A percentile compares a stretch with the other conserved stretches of the same genome.
These are phyloP conservation scores for Combretum micranthum DNA, from an alignment of 345 rosid species.

Conservation along the genomic window DNA sequence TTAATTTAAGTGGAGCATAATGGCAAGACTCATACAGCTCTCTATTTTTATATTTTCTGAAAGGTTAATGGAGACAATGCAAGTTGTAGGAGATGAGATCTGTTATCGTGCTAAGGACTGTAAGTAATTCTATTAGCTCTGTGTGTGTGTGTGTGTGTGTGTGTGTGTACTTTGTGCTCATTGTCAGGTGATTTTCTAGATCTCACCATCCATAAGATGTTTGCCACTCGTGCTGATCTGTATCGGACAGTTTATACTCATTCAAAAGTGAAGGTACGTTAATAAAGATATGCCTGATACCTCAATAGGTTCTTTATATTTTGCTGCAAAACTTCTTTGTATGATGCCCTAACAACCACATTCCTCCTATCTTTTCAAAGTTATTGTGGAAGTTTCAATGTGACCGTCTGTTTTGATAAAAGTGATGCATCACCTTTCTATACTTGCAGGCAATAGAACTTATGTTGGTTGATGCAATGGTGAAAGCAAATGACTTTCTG, in stretches of 20 bases:
- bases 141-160: slow-evolving; percentile 4
- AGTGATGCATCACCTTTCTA: slow-evolving; percentile 3
- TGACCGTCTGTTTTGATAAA: background rate
- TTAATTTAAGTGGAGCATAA: no score
- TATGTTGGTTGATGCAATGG: slow-evolving; percentile 85
- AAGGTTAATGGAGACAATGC: slow-evolving; percentile 91
- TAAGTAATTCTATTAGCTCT: slow-evolving; percentile 35
- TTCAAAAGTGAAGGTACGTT: slow-evolving; percentile 85
- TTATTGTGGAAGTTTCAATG: background rate
- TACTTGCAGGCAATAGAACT: slow-evolving; percentile 75
- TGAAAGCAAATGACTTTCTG: slow-evolving; percentile 60
- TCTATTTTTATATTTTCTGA: slow-evolving; percentile 11
- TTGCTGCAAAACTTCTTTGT: slow-evolving; percentile 3
- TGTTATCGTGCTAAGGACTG: slow-evolving; percentile 94
- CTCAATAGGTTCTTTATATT: background rate
- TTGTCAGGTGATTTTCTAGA: slow-evolving; percentile 36
- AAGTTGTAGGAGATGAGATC: slow-evolving; percentile 81
- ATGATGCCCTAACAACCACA: background rate
- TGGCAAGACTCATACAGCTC: no score
- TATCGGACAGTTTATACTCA: slow-evolving; percentile 89
- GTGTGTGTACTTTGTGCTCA: slow-evolving; percentile 6
- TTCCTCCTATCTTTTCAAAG: no score
- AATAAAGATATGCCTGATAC: slow-evolving; percentile 1
- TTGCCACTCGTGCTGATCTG: slow-evolving; percentile 87
- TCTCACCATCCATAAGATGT: slow-evolving; percentile 74